A percentile compares a stretch with the other conserved stretches of the same genome.
These are phyloP conservation scores for Globisporangium cederbergense DNA, from an alignment of 352 stramenopile species.

Conservation along the genomic window DNA sequence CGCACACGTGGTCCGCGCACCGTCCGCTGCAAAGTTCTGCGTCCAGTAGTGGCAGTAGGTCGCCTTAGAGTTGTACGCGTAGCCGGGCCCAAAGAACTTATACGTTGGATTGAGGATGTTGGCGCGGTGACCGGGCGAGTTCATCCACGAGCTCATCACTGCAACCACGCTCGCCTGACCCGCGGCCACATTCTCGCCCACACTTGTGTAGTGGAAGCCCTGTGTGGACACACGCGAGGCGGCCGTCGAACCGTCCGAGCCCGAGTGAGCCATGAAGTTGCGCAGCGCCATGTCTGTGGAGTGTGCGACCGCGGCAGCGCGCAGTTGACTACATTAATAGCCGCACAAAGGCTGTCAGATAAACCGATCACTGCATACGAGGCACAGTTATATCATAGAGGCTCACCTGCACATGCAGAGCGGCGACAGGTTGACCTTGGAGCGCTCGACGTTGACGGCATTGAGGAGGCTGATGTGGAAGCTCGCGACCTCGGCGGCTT, in stretches of 20 bases:
- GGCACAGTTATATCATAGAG: neutral
- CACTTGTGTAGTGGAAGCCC: constrained; percentile 27
- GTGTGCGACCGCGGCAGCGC: constrained; percentile 17
- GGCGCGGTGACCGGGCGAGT: constrained; percentile 23
- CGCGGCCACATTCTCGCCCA: constrained; percentile 32
- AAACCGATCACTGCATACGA: too few relatives aligned
- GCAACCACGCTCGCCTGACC: neutral
- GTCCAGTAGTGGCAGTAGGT: constrained; percentile 26
- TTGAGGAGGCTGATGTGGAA: neutral
- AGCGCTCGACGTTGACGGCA: neutral
- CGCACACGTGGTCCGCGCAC: neutral
- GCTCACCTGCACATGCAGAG: constrained; percentile 4
- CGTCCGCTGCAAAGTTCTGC: constrained; percentile 21
- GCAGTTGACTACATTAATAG: constrained; percentile 9
- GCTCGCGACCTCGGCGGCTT: neutral
- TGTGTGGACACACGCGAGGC: constrained; percentile 19
- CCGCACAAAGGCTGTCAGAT: neutral
- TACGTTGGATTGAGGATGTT: constrained; percentile 22
- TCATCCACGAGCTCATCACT: constrained; percentile 26
- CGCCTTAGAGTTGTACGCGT: constrained; percentile 20
- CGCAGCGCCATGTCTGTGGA: constrained; percentile 21
- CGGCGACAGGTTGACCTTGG: neutral
- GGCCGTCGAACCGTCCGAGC: constrained; percentile 21
- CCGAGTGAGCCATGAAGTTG: constrained; percentile 30
- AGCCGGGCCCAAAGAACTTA: constrained; percentile 23